Evolutionary conservation across 2,329 filamentous ascomycete genomes (phyloP).

Genomic region (Fusarium mangiferae): DNA sequence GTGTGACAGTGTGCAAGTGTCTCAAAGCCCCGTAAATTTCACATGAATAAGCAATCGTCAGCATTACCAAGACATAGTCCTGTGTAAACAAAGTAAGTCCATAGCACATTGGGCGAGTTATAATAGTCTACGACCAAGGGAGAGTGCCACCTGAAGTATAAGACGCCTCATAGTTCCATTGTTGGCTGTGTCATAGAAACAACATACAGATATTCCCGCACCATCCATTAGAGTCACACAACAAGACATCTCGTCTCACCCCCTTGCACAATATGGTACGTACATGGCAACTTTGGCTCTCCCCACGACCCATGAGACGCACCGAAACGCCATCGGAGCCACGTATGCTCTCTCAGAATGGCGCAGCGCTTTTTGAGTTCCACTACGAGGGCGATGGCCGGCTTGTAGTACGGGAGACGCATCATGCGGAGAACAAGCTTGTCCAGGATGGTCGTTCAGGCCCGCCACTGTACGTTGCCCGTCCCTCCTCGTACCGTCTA

Average conservation of each 20-base stretch:
- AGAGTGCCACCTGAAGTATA: background rate
- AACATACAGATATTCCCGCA: no score
- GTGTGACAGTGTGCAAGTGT: background rate
- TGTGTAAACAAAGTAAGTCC: rapidly evolving
- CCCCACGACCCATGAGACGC: background rate
- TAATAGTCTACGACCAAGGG: background rate
- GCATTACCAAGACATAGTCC: background rate
- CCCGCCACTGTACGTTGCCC: background rate
- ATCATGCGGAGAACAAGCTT: background rate
- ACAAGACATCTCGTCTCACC: background rate
- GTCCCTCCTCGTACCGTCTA: rapidly evolving
- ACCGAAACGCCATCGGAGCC: background rate
- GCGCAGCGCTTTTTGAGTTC: background rate
- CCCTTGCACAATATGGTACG: background rate
- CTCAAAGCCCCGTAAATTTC: no score
- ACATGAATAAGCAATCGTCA: background rate
- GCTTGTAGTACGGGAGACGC: background rate
- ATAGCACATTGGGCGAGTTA: background rate
- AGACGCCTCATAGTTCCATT: background rate
- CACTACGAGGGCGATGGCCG: background rate
- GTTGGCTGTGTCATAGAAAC: background rate
- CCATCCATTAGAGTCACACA: rapidly evolving
- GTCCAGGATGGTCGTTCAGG: background rate
- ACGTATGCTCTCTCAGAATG: background rate
- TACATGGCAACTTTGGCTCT: background rate